A percentile compares a stretch with the other conserved stretches of the same genome.
Conservation (phyloP, 176 grass and related monocot genomes). For the bread wheat (Triticum aestivum) region DNA sequence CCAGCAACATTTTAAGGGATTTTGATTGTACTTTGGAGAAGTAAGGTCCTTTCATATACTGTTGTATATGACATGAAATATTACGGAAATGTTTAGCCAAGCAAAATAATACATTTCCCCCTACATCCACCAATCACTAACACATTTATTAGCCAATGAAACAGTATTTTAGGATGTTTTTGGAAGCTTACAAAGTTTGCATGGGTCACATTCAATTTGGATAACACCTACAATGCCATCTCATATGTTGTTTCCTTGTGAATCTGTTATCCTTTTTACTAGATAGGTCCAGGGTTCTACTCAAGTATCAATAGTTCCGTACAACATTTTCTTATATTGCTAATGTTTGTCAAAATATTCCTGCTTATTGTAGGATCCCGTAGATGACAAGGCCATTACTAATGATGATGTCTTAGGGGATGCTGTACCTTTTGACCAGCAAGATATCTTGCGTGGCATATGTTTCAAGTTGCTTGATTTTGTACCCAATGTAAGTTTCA, state of each 20-base stretch:
- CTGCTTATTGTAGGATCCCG: constrained; percentile 44
- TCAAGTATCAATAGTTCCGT: background rate
- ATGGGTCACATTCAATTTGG: background rate
- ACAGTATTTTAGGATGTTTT: background rate
- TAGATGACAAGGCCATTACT: constrained; percentile 54
- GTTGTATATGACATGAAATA: background rate
- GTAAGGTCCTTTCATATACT: background rate
- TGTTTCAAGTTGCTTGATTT: constrained; percentile 71
- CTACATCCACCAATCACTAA: background rate
- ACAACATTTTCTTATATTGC: constrained; percentile 12
- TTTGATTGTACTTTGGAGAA: background rate
- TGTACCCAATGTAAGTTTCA: constrained; percentile 44
- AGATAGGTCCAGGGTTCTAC: constrained; percentile 8
- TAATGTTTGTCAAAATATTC: constrained; percentile 5
- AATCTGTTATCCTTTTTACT: constrained; percentile 10
- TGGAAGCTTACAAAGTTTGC: background rate
- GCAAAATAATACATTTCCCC: background rate
- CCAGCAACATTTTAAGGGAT: background rate
- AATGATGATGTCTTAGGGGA: constrained; percentile 80
- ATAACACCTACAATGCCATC: background rate
- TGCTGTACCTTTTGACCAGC: constrained; percentile 56
- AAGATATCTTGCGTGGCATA: constrained; percentile 46
- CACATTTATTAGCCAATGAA: background rate
- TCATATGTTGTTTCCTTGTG: background rate
- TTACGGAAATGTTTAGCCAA: background rate